Evolutionary conservation across 352 stramenopile species (phyloP).

Genomic region (Blastocystis hominis): DNA sequence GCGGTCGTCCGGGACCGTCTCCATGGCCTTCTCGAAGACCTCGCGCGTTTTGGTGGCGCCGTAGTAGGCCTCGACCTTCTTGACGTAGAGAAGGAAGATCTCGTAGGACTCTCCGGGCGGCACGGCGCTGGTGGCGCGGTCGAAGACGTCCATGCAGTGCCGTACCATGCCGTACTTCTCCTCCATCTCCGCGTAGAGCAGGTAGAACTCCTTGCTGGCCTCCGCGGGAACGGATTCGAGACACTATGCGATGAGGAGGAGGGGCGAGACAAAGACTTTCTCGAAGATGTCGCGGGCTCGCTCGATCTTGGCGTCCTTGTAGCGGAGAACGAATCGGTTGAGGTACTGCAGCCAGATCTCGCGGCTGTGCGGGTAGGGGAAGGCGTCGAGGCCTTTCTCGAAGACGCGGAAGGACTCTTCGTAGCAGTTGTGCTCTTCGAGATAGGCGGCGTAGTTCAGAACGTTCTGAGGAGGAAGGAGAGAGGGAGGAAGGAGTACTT

Average conservation of each 20-base stretch:
- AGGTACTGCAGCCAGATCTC: slow-evolving; percentile 93
- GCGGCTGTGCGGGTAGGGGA: slow-evolving; percentile 82
- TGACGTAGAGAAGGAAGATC: slow-evolving; percentile 83
- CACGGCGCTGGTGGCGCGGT: slow-evolving; percentile 75
- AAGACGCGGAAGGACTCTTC: slow-evolving; percentile 85
- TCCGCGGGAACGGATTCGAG: slow-evolving; percentile 56
- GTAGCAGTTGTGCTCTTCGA: slow-evolving; percentile 93
- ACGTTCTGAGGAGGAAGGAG: slow-evolving; percentile 70
- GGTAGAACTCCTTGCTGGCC: slow-evolving; percentile 58
- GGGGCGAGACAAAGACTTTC: slow-evolving; percentile 63
- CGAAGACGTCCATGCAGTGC: slow-evolving; percentile 87
- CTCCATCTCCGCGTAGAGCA: slow-evolving; percentile 84
- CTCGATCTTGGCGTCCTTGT: slow-evolving; percentile 87
- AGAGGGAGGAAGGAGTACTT: slow-evolving; percentile 53
- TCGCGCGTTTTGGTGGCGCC: slow-evolving; percentile 84
- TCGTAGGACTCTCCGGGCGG: slow-evolving; percentile 78
- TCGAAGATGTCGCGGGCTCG: slow-evolving; percentile 90
- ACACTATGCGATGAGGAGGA: neutral
- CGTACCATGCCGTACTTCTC: slow-evolving; percentile 86
- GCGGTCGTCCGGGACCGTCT: slow-evolving; percentile 78
- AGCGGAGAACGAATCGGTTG: slow-evolving; percentile 83
- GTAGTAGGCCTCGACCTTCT: slow-evolving; percentile 84
- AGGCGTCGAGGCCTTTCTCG: slow-evolving; percentile 76
- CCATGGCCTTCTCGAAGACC: slow-evolving; percentile 90
- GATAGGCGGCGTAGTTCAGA: slow-evolving; percentile 87